Percentiles rank a stretch among this genome's conserved stretches.
These are phyloP conservation scores for Eryngium alpinum DNA, from an alignment of 140 eudicot genomes.

Conservation along the genomic window DNA sequence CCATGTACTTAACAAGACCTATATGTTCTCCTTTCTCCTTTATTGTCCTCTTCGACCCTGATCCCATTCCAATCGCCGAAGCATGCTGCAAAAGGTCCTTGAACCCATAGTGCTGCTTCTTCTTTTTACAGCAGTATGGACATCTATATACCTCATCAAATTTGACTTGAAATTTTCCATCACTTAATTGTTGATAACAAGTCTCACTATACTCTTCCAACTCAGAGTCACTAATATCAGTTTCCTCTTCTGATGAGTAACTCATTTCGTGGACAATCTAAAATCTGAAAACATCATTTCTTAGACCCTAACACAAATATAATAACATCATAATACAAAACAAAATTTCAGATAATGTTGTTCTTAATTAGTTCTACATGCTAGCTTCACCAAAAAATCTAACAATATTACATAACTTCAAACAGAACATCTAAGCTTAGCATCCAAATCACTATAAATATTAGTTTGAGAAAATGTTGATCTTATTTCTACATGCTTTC, in stretches of 20 bases:
- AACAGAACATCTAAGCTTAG: too few relatives aligned
- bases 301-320: background rate
- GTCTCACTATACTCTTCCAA: conserved; percentile 25
- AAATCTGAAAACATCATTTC: background rate
- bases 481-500: too few relatives aligned
- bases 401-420: too few relatives aligned
- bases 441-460: too few relatives aligned
- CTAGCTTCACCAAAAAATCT: too few relatives aligned
- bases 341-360: too few relatives aligned
- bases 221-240: conserved; percentile 41
- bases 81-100: conserved; percentile 45
- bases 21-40: conserved; percentile 34
- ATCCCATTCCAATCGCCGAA: conserved; percentile 26
- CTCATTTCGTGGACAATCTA: conserved; percentile 27
- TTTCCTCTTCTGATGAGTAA: conserved; percentile 30
- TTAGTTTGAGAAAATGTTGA: too few relatives aligned
- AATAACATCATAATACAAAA: background rate
- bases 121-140: conserved; percentile 36
- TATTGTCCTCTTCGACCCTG: conserved; percentile 13
- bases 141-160: conserved; percentile 22
- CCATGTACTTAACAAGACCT: conserved; percentile 32
- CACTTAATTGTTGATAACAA: conserved; percentile 20
- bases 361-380: too few relatives aligned
- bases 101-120: conserved; percentile 17
- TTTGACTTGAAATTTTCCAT: conserved; percentile 9